Conservation (phyloP, 768 basidiomycete genomes). For the Termitomyces sp. region DNA sequence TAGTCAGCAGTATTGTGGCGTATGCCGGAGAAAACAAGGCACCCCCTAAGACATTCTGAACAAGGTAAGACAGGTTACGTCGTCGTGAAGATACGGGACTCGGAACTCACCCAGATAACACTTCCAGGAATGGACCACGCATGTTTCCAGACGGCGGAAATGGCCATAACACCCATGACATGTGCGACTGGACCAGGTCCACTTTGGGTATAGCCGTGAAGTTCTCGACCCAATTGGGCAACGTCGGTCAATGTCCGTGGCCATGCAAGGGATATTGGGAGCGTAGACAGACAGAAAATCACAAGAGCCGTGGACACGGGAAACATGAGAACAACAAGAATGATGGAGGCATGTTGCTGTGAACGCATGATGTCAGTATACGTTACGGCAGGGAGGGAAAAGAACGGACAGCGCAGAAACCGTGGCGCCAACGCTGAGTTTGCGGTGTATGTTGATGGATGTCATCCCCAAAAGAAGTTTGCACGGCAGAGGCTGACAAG, state of each 20-base stretch:
- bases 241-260: constrained; percentile 72
- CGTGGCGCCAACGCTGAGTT: constrained; percentile 19
- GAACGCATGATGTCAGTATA: constrained; percentile 8
- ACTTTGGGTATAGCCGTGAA: constrained; percentile 74
- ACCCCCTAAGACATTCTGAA: constrained; percentile 84
- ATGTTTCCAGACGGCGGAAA: constrained; percentile 91
- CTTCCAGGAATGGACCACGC: constrained; percentile 97
- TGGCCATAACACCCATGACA: constrained; percentile 75
- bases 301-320: constrained; percentile 68
- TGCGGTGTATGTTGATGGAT: constrained; percentile 26
- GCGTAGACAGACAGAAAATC: constrained; percentile 67
- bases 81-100: constrained; percentile 1
- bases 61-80: neutral
- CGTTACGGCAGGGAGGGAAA: constrained; percentile 1
- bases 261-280: constrained; percentile 73
- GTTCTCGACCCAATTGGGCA: constrained; percentile 66
- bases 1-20: constrained; percentile 75
- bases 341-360: constrained; percentile 12
- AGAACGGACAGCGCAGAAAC: constrained; percentile 26
- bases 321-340: constrained; percentile 42
- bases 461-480: constrained; percentile 37
- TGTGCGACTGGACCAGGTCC: constrained; percentile 61
- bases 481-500: constrained; percentile 38
- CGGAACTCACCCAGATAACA: constrained; percentile 72
- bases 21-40: constrained; percentile 79